Conservation (phyloP, 768 basidiomycete genomes). For the Agrocybe chaxingu region DNA sequence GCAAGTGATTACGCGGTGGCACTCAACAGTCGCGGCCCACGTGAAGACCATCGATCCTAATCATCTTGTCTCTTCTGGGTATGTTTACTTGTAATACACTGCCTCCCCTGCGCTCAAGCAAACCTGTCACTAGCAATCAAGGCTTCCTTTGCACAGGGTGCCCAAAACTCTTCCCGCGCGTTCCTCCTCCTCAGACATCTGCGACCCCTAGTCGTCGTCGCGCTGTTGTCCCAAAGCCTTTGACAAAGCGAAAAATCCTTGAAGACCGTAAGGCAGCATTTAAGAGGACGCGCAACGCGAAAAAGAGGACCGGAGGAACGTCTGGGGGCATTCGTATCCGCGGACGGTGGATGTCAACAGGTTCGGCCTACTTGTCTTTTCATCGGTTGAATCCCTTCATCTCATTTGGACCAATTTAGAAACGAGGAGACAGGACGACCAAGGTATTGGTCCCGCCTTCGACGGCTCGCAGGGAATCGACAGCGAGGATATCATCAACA, state of each 20-base stretch:
- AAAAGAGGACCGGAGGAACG: conserved; percentile 27
- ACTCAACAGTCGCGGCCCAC: conserved; percentile 40
- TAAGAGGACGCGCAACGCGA: conserved; percentile 40
- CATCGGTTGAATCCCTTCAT: neutral
- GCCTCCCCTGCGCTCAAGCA: neutral
- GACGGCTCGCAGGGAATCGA: conserved; percentile 69
- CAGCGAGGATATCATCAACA: conserved; percentile 58
- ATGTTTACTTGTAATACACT: conserved; percentile 14
- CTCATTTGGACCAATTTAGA: conserved; percentile 24
- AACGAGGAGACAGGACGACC: conserved; percentile 44
- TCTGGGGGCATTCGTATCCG: conserved; percentile 47
- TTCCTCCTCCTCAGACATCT: conserved; percentile 36
- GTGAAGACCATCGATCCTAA: conserved; percentile 52
- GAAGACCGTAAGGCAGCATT: conserved; percentile 44
- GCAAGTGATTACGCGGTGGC: conserved; percentile 56
- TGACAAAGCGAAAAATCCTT: conserved; percentile 46
- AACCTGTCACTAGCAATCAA: conserved; percentile 31
- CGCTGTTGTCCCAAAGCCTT: conserved; percentile 31
- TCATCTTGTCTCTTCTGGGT: conserved; percentile 66
- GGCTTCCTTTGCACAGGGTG: conserved; percentile 61
- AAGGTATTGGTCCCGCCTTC: conserved; percentile 44
- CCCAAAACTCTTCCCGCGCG: conserved; percentile 46
- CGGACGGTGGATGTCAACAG: conserved; percentile 57
- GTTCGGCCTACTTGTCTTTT: conserved; percentile 26
- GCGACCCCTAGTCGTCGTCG: conserved; percentile 36